Base-by-base conservation (phyloP, 2,329 filamentous ascomycete genomes). In the Fusarium sp. region DNA sequence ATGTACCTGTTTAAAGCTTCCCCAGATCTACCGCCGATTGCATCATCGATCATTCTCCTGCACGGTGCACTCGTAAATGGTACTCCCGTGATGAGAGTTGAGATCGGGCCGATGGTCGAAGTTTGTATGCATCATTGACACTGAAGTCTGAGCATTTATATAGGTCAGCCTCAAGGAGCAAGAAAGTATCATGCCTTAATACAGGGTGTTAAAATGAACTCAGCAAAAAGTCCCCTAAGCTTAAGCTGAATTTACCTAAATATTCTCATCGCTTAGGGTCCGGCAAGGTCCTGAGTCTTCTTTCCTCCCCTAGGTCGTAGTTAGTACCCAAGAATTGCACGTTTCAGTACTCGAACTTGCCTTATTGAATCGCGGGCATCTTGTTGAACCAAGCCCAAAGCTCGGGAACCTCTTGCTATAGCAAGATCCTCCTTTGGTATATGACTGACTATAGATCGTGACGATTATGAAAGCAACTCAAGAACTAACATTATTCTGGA, bases 41-140 rank as follows among this genome's bases (percentile, higher is more conserved):
- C 27, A 38, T 45, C 48, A 39, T 29, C 27, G 33, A 63, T 42
- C 23, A 18, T 44, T 31, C 25, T 23, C 14, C 38, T 10, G 14
- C 33, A 39, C 21, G 44, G 23, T 29, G 15, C 23, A 15, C 33
- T 45, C 35, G 21, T 35, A 55, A 56, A 42, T 33, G 21, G 42
- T 42, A 44, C 31, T 52, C 23, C 21, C 44, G n/a, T 27, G 31
- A 25, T 23, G 42, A 58, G 41, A 52, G 35, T 19, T 37, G 35
- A 37, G 65, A 48, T 73, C 70, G 55, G 66, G 29, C 66, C 58
- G 66, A 73, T 33, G 55, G 31, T 60, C 38, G 52, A 72, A 66
- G 46, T 64, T 37, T 60, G 37, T 33, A 46, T 52, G 18, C 19
- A 52, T 31, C 27, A 31, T 41, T 35, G 23, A 58, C 44, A 37